Evolutionary conservation across 208 protist genomes (phyloP), one percentile per base, ranked within the genome.

Genomic region (Leishmania amazonensis): DNA sequence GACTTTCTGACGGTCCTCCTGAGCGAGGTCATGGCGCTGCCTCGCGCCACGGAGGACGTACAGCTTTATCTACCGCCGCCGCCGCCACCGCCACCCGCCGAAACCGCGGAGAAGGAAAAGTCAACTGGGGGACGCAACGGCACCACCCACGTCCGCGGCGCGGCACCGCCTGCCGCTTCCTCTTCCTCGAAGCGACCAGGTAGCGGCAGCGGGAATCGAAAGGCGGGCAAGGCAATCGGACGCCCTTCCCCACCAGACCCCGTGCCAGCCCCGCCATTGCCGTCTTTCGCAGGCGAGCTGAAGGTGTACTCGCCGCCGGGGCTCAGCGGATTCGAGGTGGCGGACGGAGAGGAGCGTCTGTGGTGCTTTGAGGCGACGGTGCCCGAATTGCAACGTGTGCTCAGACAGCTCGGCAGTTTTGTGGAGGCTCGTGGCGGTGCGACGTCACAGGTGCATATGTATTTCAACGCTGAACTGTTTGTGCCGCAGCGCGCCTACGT

Each of bases 251-350:
- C 79, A 42, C 42, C 77, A 64, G 65, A 90, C 84, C 64, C 62
- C 45, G 19, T 68, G 47, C 15, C 74, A 49, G 54, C 76, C 62
- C 15, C 47, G 42, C 71, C 83, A 47, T 40, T 49, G 47, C 80
- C 83, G 72, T 68, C 85, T 79, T 91, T 95, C 91, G 89, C 83
- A 70, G 67, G 47, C 4, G 81, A 86, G 35, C 88, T 98, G 76
- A 77, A 87, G 62, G 78, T 98, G 40, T 85, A 96, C 19, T 93
- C 85, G 40, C 95, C 95, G 31, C 85, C 78, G 6, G 93, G 92
- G 51, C 90, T 98, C 76, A 96, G 92, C 81, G 95, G 95, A 1
- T 96, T 98, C 77, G 95, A 98, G 83, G 89, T 98, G 40, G 88
- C 93, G 72, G 95, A 98, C 74, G 93, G 90, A 3, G 81, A 90